A percentile compares a stretch with the other conserved stretches of the same genome.
These are phyloP conservation scores for Salvia miltiorrhiza DNA, from an alignment of 257 asterid genomes.

Conservation along the genomic window DNA sequence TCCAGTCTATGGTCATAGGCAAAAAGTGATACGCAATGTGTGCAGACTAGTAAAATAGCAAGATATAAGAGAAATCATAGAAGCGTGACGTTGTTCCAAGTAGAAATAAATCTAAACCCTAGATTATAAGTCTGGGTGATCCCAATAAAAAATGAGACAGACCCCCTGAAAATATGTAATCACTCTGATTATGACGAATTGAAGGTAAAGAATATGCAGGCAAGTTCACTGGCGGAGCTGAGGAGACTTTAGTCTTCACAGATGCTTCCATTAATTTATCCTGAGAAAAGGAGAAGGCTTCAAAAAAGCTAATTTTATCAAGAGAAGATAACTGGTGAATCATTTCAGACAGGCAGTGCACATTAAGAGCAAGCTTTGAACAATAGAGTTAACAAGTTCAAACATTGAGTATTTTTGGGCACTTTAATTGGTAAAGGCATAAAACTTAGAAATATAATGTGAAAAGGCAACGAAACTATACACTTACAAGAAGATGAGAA, in stretches of 20 bases:
- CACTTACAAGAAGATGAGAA: not conserved
- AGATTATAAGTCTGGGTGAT: not conserved
- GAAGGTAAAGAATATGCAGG: constrained; percentile 47
- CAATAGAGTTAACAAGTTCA: constrained; percentile 1
- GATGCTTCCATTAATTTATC: constrained; percentile 56
- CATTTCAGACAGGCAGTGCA: constrained; percentile 8
- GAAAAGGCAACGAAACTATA: not conserved
- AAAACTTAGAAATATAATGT: not conserved
- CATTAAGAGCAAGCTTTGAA: not conserved
- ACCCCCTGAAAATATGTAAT: constrained; percentile 50
- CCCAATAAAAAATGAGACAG: constrained; percentile 27
- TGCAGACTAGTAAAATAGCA: not conserved
- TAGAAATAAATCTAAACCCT: not conserved
- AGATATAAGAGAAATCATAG: not conserved
- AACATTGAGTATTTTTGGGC: not conserved
- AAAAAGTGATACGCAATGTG: constrained; percentile 1
- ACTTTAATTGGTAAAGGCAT: constrained; percentile 13
- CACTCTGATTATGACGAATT: constrained; percentile 36
- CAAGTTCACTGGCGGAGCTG: constrained; percentile 43
- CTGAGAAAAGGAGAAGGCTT: constrained; percentile 36
- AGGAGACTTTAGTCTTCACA: constrained; percentile 40
- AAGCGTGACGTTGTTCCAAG: constrained; percentile 4
- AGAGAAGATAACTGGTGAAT: constrained; percentile 4
- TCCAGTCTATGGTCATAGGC: constrained; percentile 2
- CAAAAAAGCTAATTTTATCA: constrained; percentile 10